Percentiles rank a stretch among this genome's conserved stretches.
Conservation (phyloP, 805 yeast species). For the Starmerella khaoyaiensis region DNA sequence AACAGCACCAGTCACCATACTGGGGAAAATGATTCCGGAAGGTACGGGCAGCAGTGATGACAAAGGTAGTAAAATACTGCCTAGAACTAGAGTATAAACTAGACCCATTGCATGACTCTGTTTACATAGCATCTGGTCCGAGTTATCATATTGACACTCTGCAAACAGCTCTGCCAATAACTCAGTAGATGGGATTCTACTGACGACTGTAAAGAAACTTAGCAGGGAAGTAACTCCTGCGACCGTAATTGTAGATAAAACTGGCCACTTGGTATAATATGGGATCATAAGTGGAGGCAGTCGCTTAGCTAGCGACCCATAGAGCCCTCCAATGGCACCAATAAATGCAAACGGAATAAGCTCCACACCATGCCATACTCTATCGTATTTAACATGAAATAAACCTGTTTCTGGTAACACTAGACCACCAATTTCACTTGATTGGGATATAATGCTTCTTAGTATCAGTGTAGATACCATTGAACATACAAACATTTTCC, state of each 20-base stretch:
- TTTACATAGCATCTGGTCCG: slow-evolving; percentile 13
- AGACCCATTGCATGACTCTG: slow-evolving; percentile 22
- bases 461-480: slow-evolving; percentile 56
- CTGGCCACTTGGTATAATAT: slow-evolving; percentile 16
- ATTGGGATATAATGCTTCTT: slow-evolving; percentile 37
- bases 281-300: slow-evolving; percentile 10
- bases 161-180: slow-evolving; percentile 49
- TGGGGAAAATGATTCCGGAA: slow-evolving; percentile 95
- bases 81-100: slow-evolving; percentile 35
- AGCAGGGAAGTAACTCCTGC: slow-evolving; percentile 41
- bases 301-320: slow-evolving; percentile 38
- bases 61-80: slow-evolving; percentile 49
- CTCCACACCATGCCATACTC: slow-evolving; percentile 62
- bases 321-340: slow-evolving; percentile 58
- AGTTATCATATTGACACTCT: slow-evolving; percentile 39
- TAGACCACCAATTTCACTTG: slow-evolving; percentile 21
- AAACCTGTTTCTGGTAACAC: slow-evolving; percentile 42
- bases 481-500: slow-evolving; percentile 75
- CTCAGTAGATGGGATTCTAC: slow-evolving; percentile 22
- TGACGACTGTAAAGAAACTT: slow-evolving; percentile 35
- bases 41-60: slow-evolving; percentile 66
- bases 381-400: slow-evolving; percentile 53
- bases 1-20: slow-evolving; percentile 93
- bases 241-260: slow-evolving; percentile 35
- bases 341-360: slow-evolving; percentile 56